These are phyloP conservation scores for Clarireedia monteithiana DNA, from an alignment of 2,329 filamentous ascomycete species.

Conservation along the genomic window DNA sequence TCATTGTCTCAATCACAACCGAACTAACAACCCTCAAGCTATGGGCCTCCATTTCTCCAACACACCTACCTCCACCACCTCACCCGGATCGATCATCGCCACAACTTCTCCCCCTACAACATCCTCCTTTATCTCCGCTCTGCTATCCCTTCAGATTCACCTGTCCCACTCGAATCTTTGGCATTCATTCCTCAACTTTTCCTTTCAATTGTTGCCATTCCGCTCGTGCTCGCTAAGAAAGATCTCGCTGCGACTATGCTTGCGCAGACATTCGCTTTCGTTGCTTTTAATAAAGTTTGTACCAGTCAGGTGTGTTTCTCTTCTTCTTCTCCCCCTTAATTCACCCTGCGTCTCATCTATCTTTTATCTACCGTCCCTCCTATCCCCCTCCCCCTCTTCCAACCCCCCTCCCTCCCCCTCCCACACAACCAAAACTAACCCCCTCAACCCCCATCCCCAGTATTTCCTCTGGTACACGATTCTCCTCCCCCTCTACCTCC, in stretches of 20 bases:
- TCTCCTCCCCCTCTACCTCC: conserved; percentile 87
- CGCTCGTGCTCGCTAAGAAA: conserved; percentile 68
- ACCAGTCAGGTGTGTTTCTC: conserved; percentile 70
- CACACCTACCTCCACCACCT: conserved; percentile 94
- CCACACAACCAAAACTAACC: not conserved
- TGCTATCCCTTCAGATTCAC: conserved; percentile 35
- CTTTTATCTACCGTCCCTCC: not conserved
- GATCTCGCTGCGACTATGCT: conserved; percentile 80
- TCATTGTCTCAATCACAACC: not conserved
- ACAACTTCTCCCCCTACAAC: conserved; percentile 98
- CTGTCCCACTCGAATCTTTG: conserved; percentile 58
- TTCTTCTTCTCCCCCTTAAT: conserved; percentile 19
- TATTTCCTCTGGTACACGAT: conserved; percentile 99
- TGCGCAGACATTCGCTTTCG: conserved; percentile 93
- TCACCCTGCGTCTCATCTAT: not conserved
- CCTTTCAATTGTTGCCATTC: conserved; percentile 69
- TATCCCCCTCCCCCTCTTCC: not conserved
- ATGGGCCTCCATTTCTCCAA: conserved; percentile 72
- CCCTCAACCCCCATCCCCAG: conserved; percentile 36
- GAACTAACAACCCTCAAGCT: conserved; percentile 38
- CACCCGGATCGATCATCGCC: conserved; percentile 86
- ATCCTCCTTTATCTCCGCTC: conserved; percentile 82
- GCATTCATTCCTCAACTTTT: conserved; percentile 85
- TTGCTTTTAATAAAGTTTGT: conserved; percentile 97
- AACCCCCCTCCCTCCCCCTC: conserved; percentile 19